Evolutionary conservation across 257 asterid species (phyloP).

Genomic region (Solanum chmielewskii): DNA sequence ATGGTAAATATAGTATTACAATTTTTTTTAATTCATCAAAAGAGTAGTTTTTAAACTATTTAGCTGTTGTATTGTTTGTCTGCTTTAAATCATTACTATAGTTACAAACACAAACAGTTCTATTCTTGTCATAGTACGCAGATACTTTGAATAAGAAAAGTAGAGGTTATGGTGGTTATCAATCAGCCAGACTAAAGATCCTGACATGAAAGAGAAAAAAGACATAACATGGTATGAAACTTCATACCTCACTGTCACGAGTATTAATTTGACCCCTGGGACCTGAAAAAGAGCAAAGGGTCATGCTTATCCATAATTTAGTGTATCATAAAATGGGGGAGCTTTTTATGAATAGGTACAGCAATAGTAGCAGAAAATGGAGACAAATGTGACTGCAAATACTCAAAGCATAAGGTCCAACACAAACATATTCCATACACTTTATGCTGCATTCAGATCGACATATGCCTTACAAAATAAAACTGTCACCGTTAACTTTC

Average conservation of each 20-base stretch:
- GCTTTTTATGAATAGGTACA: neutral
- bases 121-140: neutral
- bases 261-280: constrained; percentile 52
- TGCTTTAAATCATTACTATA: neutral
- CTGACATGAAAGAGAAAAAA: neutral
- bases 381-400: neutral
- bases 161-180: neutral
- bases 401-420: neutral
- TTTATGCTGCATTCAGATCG: neutral
- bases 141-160: neutral
- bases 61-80: neutral
- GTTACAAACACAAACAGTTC: neutral
- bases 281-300: constrained; percentile 34
- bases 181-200: neutral
- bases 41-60: neutral
- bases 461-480: neutral
- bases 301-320: neutral
- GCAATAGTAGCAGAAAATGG: neutral
- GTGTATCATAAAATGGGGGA: neutral
- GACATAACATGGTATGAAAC: neutral
- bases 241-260: constrained; percentile 55
- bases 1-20: neutral
- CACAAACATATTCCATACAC: neutral
- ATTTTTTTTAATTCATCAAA: neutral
- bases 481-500: neutral